Conservation (phyloP, 73 alveolate genomes). For the Tetrahymena thermophila region DNA sequence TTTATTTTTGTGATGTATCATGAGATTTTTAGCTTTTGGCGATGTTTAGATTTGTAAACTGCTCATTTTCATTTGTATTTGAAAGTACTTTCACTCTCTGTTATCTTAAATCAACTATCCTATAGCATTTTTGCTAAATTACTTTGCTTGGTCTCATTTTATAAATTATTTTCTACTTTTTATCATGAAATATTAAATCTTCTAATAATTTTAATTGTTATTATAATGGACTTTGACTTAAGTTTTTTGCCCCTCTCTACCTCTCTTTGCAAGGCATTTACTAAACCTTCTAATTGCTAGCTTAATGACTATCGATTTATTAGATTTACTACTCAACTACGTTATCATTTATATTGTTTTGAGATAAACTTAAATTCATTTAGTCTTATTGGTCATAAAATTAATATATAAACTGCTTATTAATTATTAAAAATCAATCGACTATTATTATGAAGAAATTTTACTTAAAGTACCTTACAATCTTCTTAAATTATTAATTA, state of each 20-base stretch:
- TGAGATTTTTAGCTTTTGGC: neutral
- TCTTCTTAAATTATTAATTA: no score
- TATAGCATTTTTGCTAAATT: neutral
- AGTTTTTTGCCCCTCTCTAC: neutral
- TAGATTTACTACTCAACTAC: neutral
- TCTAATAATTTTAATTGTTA: neutral
- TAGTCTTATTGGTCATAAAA: neutral
- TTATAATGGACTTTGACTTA: neutral
- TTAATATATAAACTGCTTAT: no score
- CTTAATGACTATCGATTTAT: neutral
- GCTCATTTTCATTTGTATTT: neutral
- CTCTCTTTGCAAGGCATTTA: neutral
- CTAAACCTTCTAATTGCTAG: neutral
- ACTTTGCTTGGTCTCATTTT: neutral
- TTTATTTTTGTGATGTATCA: neutral
- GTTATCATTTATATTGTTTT: neutral
- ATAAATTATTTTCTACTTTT: neutral
- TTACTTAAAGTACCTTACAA: neutral
- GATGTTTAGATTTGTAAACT: neutral
- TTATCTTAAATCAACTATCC: neutral
- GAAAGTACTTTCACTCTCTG: neutral
- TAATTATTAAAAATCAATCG: no score
- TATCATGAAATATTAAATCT: neutral
- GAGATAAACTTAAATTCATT: neutral
- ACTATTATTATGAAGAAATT: no score